These are phyloP conservation scores for Leucocoprinus birnbaumii DNA, from an alignment of 768 basidiomycete genomes.

Conservation along the genomic window DNA sequence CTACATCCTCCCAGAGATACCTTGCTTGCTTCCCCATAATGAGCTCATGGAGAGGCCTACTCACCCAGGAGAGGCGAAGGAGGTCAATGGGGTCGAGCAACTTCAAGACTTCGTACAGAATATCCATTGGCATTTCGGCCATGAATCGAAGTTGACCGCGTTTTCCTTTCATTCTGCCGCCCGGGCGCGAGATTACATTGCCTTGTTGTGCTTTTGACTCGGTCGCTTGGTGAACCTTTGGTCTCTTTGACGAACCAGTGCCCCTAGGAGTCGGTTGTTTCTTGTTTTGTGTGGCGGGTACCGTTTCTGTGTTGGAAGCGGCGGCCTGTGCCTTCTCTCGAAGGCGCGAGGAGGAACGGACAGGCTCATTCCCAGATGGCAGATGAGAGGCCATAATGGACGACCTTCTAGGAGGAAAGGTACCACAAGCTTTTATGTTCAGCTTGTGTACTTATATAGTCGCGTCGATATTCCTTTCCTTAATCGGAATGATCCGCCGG, in stretches of 20 bases:
- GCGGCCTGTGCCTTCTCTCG: too few relatives aligned
- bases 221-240: background rate
- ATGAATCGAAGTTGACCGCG: constrained; percentile 23
- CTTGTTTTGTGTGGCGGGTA: background rate
- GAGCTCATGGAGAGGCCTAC: constrained; percentile 29
- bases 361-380: too few relatives aligned
- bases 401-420: too few relatives aligned
- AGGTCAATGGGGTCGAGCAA: constrained; percentile 37
- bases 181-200: too few relatives aligned
- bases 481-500: too few relatives aligned
- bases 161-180: constrained; percentile 15
- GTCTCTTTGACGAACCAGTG: background rate
- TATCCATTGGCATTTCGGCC: constrained; percentile 31
- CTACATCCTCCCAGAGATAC: constrained; percentile 31
- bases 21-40: constrained; percentile 22
- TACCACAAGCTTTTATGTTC: too few relatives aligned
- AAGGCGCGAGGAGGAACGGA: too few relatives aligned
- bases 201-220: background rate
- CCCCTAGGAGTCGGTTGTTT: background rate
- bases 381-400: too few relatives aligned
- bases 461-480: too few relatives aligned
- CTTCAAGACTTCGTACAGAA: constrained; percentile 35
- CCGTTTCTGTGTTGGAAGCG: too few relatives aligned
- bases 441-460: too few relatives aligned
- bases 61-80: constrained; percentile 35